Evolutionary conservation across 2,329 filamentous ascomycete species (phyloP), one percentile per base, ranked within the genome.

Genomic region (Stemphylium lycopersici): DNA sequence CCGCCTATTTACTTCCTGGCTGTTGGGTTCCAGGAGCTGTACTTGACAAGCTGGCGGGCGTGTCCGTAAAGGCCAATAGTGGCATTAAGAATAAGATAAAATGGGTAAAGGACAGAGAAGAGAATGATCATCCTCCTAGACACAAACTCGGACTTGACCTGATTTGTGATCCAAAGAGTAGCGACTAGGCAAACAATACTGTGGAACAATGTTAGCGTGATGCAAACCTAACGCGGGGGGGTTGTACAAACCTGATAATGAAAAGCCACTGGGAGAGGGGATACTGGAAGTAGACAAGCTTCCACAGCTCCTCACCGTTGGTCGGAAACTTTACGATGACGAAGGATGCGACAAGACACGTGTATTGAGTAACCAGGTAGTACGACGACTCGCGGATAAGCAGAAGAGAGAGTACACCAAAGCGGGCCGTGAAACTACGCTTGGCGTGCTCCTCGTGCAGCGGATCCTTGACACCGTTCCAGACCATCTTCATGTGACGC

Each of bases 361-460:
- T 76, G 62, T 81, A 80, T 58, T 80, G 78, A 2, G 78, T 79
- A 38, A 81, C 78, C 12, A 81, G 73, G 48, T 81, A 81, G 58
- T 81, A 81, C 44, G 75, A 78, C 36, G 74, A 65, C 57, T 81
- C 79, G 22, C 79, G 76, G 29, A 80, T 75, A 16, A 78, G 65
- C 1, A 81, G 73, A 4, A 81, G 63, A 0, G 78, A 80, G 2
- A 80, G 55, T 4, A 81, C 66, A 10, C 79, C 79, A 42, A 79
- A 77, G 6, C 79, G 76, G 1, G 68, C 65, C 12, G 63, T 73
- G 37, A 74, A 66, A 24, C 54, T 71, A 1, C 79, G 73, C 45
- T 73, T 73, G 22, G 45, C 41, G 41, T 71, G 59, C 16, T 61
- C 53, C 13, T 62, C 52, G 38, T 64, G 68, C 7, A 71, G 44